A percentile compares a stretch with the other conserved stretches of the same genome.
Evolutionary conservation across 495 filamentous ascomycete species (phyloP).

Genomic region (Aspergillus bertholletiae): DNA sequence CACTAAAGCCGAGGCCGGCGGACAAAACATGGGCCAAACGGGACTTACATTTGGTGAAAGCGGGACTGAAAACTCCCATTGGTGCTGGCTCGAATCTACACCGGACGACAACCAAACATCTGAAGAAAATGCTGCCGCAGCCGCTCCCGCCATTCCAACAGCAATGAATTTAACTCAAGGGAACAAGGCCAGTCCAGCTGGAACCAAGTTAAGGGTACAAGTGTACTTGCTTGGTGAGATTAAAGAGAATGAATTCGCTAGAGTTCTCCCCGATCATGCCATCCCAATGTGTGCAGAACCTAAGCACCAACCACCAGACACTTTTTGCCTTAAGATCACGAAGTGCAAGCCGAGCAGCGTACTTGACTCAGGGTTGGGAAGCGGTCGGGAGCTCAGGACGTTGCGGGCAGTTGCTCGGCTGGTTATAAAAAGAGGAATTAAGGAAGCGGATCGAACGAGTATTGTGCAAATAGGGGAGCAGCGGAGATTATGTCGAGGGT

Average conservation of each 20-base stretch:
- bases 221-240: conserved; percentile 13
- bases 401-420: not conserved
- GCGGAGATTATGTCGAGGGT: conserved; percentile 12
- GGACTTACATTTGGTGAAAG: conserved; percentile 37
- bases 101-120: conserved; percentile 39
- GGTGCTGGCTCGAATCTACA: conserved; percentile 28
- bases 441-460: conserved; percentile 27
- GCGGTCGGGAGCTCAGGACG: not conserved
- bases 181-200: conserved; percentile 44
- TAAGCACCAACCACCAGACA: conserved; percentile 8
- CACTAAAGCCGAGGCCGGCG: not conserved
- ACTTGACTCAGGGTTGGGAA: not conserved
- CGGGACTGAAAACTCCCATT: conserved; percentile 49
- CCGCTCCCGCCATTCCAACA: conserved; percentile 44
- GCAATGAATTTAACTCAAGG: conserved; percentile 7
- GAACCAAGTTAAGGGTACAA: conserved; percentile 19
- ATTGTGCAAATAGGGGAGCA: conserved; percentile 38
- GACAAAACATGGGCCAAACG: not conserved
- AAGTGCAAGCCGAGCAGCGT: not conserved
- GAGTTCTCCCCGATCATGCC: conserved; percentile 27
- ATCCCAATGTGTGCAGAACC: conserved; percentile 26
- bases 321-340: not conserved
- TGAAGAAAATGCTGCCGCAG: conserved; percentile 36
- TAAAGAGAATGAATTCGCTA: conserved; percentile 4
- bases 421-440: conserved; percentile 1